Percentiles rank a stretch among this genome's conserved stretches.
phyloP scores from a whole-genome alignment of 495 filamentous ascomycete species.

The Talaromyces ruber region DNA sequence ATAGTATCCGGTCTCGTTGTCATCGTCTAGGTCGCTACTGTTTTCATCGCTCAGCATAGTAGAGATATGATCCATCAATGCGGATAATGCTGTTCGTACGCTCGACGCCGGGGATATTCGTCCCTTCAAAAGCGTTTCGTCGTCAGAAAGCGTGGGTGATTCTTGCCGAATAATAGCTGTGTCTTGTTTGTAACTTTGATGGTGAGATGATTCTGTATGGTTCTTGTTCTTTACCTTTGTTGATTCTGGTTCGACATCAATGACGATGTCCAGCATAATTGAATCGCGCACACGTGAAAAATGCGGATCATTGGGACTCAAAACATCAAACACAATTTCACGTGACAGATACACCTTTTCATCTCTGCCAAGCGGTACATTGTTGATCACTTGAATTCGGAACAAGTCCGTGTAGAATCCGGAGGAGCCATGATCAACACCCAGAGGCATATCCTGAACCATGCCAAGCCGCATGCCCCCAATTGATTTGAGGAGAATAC shows the following conservation, averaged over 20 bases:
- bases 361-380: constrained; percentile 75
- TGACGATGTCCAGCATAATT: constrained; percentile 60
- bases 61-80: constrained; percentile 50
- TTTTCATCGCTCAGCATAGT: constrained; percentile 41
- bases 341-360: constrained; percentile 81
- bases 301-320: constrained; percentile 66
- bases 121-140: background rate
- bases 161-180: constrained; percentile 7
- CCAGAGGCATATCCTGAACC: constrained; percentile 52
- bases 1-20: constrained; percentile 10
- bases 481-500: constrained; percentile 70
- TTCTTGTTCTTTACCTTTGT: constrained; percentile 28
- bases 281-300: constrained; percentile 73
- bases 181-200: background rate
- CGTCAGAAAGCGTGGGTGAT: constrained; percentile 9
- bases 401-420: constrained; percentile 37
- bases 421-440: background rate
- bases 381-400: constrained; percentile 69
- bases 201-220: background rate
- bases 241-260: constrained; percentile 44
- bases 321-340: constrained; percentile 62
- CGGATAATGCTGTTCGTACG: constrained; percentile 43
- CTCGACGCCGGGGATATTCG: constrained; percentile 35
- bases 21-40: constrained; percentile 9
- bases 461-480: constrained; percentile 72